phyloP scores from a whole-genome alignment of 1,284 basidiomycete species.

The Pseudozyma tsukubaensis region DNA sequence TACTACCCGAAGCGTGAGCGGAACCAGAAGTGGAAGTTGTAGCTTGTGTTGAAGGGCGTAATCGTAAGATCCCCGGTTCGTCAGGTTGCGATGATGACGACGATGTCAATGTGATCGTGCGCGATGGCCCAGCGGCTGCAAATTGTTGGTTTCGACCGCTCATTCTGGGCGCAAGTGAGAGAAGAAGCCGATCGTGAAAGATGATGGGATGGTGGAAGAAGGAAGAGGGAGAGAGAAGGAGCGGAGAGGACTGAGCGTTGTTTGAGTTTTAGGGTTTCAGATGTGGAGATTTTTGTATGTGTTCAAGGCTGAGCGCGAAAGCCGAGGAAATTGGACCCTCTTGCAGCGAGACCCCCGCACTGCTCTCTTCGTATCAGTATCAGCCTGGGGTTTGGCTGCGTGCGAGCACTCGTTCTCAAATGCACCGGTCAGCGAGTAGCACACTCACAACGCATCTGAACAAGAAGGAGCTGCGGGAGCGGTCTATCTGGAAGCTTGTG shows the following conservation, averaged over 20 bases:
- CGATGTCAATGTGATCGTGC: conserved; percentile 21
- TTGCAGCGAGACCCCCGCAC: no score
- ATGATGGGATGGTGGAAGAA: neutral
- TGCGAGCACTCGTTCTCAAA: no score
- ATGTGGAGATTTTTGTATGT: neutral
- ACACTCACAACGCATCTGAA: no score
- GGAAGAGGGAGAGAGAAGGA: neutral
- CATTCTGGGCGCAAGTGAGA: conserved; percentile 4
- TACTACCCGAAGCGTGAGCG: neutral
- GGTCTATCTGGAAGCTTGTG: no score
- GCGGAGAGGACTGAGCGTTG: neutral
- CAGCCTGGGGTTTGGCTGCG: no score
- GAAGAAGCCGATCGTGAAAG: neutral
- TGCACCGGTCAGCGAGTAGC: no score
- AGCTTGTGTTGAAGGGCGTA: no score
- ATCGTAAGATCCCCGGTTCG: conserved; percentile 9
- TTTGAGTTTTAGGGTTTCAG: no score
- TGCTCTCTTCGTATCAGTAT: no score
- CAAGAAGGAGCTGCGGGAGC: no score
- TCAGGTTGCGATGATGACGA: neutral
- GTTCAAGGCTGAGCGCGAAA: neutral
- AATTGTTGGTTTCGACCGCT: neutral
- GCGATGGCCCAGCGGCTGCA: conserved; percentile 14
- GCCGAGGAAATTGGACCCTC: no score
- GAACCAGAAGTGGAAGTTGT: no score